phyloP scores from a whole-genome alignment of 257 asterid species.

The Penstemon davidsonii region DNA sequence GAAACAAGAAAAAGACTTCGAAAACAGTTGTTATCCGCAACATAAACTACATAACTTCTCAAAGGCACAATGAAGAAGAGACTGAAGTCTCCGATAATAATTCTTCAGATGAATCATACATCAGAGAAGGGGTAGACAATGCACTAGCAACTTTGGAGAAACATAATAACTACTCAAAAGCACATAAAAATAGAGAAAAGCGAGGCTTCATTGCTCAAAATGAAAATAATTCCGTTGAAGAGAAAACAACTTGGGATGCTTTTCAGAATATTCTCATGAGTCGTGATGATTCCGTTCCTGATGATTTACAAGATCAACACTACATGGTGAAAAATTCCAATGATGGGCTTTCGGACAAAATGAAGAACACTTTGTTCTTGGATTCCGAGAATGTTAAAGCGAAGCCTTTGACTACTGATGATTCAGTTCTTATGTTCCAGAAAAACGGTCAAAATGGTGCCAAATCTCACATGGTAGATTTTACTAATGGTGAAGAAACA shows the following conservation, averaged over 20 bases:
- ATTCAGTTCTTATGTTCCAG: conserved; percentile 50
- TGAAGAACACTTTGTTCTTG: conserved; percentile 30
- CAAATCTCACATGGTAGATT: conserved; percentile 34
- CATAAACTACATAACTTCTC: conserved; percentile 77
- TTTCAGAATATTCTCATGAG: conserved; percentile 70
- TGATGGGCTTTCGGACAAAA: conserved; percentile 33
- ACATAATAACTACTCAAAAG: conserved; percentile 34
- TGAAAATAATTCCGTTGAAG: conserved; percentile 40
- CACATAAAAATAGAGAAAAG: conserved; percentile 40
- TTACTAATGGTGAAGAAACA: conserved; percentile 49
- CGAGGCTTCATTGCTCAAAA: conserved; percentile 32
- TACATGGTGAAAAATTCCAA: conserved; percentile 36
- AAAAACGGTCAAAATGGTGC: conserved; percentile 41
- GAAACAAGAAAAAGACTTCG: conserved; percentile 62
- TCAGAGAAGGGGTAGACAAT: conserved; percentile 59
- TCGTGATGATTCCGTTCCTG: conserved; percentile 44
- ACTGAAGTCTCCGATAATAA: conserved; percentile 48
- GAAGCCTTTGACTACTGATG: conserved; percentile 42
- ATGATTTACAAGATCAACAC: conserved; percentile 45
- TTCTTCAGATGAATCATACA: conserved; percentile 51
- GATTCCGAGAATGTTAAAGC: conserved; percentile 44
- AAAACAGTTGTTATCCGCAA: conserved; percentile 84
- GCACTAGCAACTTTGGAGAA: conserved; percentile 59
- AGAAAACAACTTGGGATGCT: conserved; percentile 60
- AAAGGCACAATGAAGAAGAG: conserved; percentile 56